Percentiles rank a stretch among this genome's conserved stretches.
Evolutionary conservation across 257 asterid genomes (phyloP).

Genomic region (Cruciata laevipes): DNA sequence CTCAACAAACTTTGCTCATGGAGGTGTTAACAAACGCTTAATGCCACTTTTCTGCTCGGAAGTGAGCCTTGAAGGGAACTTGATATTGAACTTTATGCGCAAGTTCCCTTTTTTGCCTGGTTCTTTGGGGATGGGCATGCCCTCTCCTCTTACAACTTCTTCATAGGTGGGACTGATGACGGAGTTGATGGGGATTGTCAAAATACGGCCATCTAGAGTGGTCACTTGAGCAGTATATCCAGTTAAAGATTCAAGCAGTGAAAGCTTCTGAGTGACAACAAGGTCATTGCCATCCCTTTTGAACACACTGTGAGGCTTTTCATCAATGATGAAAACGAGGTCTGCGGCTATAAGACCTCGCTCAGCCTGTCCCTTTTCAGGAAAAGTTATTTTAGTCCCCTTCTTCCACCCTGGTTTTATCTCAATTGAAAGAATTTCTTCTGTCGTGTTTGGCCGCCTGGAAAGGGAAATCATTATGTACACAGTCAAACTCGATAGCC

Average conservation of each 20-base stretch:
- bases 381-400: constrained; percentile 92
- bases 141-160: constrained; percentile 77
- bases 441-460: constrained; percentile 61
- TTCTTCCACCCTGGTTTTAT: constrained; percentile 96
- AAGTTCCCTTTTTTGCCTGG: constrained; percentile 76
- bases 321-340: constrained; percentile 74
- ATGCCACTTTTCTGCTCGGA: constrained; percentile 82
- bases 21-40: constrained; percentile 52
- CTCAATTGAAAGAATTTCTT: constrained; percentile 71
- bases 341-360: constrained; percentile 77
- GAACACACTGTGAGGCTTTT: constrained; percentile 70
- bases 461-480: constrained; percentile 6
- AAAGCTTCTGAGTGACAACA: constrained; percentile 55
- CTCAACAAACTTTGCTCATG: constrained; percentile 15
- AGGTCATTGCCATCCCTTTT: constrained; percentile 88
- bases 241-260: constrained; percentile 74
- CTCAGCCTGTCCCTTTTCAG: constrained; percentile 79
- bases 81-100: constrained; percentile 66
- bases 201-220: constrained; percentile 67
- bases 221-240: constrained; percentile 65
- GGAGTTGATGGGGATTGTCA: constrained; percentile 53
- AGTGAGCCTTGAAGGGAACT: constrained; percentile 79
- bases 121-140: constrained; percentile 91
- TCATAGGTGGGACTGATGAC: constrained; percentile 64
- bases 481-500: not conserved